Percentiles rank a stretch among this genome's conserved stretches.
phyloP scores from a whole-genome alignment of 305 asterid species.

The Fraxinus velutina region DNA sequence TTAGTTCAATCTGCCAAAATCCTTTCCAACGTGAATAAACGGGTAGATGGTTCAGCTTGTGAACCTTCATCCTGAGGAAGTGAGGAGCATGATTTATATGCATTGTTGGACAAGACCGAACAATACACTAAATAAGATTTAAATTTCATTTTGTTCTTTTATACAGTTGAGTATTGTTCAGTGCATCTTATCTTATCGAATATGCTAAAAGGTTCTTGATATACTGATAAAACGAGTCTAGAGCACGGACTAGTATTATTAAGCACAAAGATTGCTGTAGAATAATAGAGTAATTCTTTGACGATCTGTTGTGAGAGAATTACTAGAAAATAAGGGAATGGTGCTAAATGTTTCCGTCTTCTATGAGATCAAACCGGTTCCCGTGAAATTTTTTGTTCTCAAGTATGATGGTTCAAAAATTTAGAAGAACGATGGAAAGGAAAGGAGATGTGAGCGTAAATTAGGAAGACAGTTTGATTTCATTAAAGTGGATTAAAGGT shows the following conservation, averaged over 20 bases:
- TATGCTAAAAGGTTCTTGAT: background rate
- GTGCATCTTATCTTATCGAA: background rate
- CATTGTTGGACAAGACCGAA: background rate
- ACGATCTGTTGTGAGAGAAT: background rate
- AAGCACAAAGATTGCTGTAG: background rate
- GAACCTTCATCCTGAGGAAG: background rate
- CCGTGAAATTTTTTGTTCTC: background rate
- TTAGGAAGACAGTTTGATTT: background rate
- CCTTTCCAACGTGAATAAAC: constrained; percentile 5
- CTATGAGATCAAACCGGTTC: background rate
- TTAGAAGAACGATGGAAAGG: background rate
- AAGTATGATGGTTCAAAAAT: background rate
- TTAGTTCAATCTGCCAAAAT: constrained; percentile 27
- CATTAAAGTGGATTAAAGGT: background rate
- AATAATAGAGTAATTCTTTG: background rate
- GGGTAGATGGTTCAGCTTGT: constrained; percentile 24
- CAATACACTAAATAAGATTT: constrained; percentile 12
- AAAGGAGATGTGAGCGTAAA: background rate
- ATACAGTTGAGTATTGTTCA: background rate
- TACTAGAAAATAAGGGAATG: background rate
- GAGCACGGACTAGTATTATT: background rate
- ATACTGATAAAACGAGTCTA: background rate
- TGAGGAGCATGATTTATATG: background rate
- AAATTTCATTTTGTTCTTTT: background rate
- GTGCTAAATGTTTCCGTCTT: background rate